phyloP scores from a whole-genome alignment of 129 eudicot species.

The Heracleum sosnowskyi region DNA sequence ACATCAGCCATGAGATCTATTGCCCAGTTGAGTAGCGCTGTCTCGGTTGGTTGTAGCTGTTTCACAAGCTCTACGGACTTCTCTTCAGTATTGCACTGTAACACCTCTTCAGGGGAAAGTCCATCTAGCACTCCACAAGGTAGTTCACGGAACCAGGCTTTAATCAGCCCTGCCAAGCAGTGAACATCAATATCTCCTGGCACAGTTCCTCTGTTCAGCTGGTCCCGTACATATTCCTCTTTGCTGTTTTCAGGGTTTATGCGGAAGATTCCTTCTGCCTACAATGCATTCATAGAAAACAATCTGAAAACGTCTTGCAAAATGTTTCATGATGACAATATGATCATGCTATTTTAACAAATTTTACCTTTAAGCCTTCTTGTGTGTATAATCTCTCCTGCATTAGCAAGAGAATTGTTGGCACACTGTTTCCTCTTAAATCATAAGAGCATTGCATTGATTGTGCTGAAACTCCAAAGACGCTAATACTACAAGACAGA shows the following conservation, averaged over 20 bases:
- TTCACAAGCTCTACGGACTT: conserved; percentile 53
- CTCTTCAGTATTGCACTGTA: conserved; percentile 69
- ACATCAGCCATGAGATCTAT: conserved; percentile 88
- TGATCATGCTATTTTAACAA: not conserved
- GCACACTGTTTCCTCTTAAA: conserved; percentile 84
- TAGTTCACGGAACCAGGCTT: conserved; percentile 92
- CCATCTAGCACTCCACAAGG: conserved; percentile 84
- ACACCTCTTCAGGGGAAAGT: conserved; percentile 77
- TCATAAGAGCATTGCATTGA: conserved; percentile 96
- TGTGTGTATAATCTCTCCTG: conserved; percentile 80
- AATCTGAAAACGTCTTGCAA: not conserved
- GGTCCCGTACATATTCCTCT: conserved; percentile 70
- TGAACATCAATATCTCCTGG: conserved; percentile 84
- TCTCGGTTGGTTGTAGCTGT: conserved; percentile 68
- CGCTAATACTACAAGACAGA: conserved; percentile 57
- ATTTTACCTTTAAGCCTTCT: conserved; percentile 72
- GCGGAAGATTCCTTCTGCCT: conserved; percentile 90
- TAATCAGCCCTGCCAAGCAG: conserved; percentile 71
- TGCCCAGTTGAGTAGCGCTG: conserved; percentile 85
- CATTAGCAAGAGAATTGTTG: conserved; percentile 82
- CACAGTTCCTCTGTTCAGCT: conserved; percentile 74
- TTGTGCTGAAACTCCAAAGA: conserved; percentile 83
- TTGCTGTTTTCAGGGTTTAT: conserved; percentile 87
- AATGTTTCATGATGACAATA: not conserved
- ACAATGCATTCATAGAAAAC: conserved; percentile 2